phyloP scores from a whole-genome alignment of 148 eudicot species.

The Salicornia ramosissima region DNA sequence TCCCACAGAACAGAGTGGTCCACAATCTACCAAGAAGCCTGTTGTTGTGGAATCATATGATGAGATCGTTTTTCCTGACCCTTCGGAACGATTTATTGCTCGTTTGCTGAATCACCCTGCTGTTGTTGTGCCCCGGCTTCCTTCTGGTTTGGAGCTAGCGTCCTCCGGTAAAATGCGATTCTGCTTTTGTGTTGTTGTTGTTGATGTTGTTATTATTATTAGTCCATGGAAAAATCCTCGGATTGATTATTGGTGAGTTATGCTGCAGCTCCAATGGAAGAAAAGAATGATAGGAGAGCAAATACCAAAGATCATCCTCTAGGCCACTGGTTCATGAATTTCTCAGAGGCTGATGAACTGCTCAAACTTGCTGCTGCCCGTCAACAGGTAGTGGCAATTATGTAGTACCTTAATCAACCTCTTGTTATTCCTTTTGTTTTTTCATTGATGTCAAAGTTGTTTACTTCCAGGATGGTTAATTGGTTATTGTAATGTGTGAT shows the following conservation, averaged over 20 bases:
- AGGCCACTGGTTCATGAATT: conserved; percentile 61
- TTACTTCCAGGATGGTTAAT: too few relatives aligned
- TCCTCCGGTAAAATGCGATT: conserved; percentile 35
- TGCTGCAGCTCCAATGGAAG: conserved; percentile 34
- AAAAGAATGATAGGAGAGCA: conserved; percentile 35
- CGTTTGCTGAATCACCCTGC: conserved; percentile 72
- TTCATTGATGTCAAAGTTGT: too few relatives aligned
- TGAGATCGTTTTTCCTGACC: conserved; percentile 74
- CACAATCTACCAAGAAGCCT: conserved; percentile 70
- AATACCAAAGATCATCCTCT: conserved; percentile 54
- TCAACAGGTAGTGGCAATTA: conserved; percentile 49
- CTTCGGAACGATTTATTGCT: conserved; percentile 49
- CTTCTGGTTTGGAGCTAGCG: conserved; percentile 41
- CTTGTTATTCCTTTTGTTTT: too few relatives aligned
- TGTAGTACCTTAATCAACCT: neutral
- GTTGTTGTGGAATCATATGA: conserved; percentile 69
- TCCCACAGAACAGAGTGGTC: conserved; percentile 54
- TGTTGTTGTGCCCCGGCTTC: conserved; percentile 48
- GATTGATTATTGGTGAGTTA: conserved; percentile 6
- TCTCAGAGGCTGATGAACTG: conserved; percentile 79
- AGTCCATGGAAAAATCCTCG: neutral
- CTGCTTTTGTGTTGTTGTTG: neutral
- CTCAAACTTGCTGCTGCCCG: conserved; percentile 80
- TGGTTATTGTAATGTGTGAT: too few relatives aligned
- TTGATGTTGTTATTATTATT: too few relatives aligned